Conservation (phyloP, 2,329 filamentous ascomycete genomes). For the Elsinoe ampelina region DNA sequence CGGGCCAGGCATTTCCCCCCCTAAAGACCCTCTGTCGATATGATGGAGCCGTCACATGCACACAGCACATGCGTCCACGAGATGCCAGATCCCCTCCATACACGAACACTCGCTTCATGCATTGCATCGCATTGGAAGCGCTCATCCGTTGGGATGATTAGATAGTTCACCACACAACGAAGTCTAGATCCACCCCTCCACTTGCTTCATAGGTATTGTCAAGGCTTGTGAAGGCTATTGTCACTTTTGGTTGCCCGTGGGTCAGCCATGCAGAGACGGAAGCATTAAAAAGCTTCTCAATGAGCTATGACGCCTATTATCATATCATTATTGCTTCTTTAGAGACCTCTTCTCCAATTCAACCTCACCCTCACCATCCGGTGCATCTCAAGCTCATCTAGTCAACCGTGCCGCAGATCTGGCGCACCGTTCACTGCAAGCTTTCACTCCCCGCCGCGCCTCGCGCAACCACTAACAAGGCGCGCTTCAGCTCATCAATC, state of each 20-base stretch:
- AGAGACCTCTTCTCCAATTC: too few relatives aligned
- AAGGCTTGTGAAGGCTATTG: not conserved
- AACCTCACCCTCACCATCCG: too few relatives aligned
- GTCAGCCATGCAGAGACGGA: too few relatives aligned
- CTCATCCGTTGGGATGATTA: not conserved
- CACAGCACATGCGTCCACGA: constrained; percentile 6
- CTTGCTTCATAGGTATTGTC: not conserved
- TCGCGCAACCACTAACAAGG: not conserved
- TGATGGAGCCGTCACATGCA: not conserved
- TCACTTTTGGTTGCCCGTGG: too few relatives aligned
- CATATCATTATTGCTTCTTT: too few relatives aligned
- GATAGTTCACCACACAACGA: not conserved
- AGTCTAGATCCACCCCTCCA: not conserved
- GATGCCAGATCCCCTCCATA: not conserved
- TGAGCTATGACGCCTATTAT: too few relatives aligned
- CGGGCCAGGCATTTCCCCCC: too few relatives aligned
- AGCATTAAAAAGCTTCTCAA: too few relatives aligned
- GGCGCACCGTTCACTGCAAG: not conserved
- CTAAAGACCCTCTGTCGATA: too few relatives aligned
- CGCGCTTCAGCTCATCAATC: constrained; percentile 1
- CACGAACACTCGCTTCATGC: constrained; percentile 8
- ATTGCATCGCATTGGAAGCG: not conserved
- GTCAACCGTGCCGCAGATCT: not conserved
- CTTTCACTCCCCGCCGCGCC: not conserved
- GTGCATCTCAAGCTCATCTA: not conserved